Conservation (phyloP, 306 rosid genomes). For the Styphnolobium japonicum region DNA sequence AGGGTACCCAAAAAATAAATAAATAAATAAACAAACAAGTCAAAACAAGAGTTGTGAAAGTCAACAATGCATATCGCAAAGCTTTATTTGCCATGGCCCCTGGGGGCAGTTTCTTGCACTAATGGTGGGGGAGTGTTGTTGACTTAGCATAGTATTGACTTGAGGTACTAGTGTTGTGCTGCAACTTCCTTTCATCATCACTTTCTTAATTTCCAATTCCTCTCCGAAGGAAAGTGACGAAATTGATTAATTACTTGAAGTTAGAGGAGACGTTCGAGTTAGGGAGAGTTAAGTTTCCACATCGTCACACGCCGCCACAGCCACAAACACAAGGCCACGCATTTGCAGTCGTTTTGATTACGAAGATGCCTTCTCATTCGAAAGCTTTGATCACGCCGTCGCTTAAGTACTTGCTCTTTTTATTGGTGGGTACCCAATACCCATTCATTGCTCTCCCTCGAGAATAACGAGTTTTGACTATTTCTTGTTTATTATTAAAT, state of each 20-base stretch:
- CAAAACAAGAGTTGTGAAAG: background rate
- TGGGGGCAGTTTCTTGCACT: background rate
- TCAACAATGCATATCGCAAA: background rate
- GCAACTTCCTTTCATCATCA: background rate
- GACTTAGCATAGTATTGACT: background rate
- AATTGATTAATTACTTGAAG: background rate
- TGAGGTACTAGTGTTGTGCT: background rate
- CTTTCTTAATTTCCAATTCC: background rate
- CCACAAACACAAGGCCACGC: background rate
- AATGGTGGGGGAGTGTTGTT: background rate
- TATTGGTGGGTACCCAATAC: background rate
- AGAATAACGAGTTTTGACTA: background rate
- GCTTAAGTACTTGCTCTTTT: background rate
- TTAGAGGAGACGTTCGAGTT: no score
- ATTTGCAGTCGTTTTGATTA: background rate
- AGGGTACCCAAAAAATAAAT: no score
- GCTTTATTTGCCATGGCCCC: background rate
- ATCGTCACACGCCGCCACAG: no score
- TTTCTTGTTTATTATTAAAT: background rate
- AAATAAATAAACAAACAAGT: no score
- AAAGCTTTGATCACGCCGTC: background rate
- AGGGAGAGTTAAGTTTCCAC: no score
- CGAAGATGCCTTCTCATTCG: background rate
- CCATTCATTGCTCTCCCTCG: background rate
- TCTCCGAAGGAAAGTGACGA: background rate